Base-by-base conservation (phyloP, 148 eudicot genomes). In the Limonium bicolor region DNA sequence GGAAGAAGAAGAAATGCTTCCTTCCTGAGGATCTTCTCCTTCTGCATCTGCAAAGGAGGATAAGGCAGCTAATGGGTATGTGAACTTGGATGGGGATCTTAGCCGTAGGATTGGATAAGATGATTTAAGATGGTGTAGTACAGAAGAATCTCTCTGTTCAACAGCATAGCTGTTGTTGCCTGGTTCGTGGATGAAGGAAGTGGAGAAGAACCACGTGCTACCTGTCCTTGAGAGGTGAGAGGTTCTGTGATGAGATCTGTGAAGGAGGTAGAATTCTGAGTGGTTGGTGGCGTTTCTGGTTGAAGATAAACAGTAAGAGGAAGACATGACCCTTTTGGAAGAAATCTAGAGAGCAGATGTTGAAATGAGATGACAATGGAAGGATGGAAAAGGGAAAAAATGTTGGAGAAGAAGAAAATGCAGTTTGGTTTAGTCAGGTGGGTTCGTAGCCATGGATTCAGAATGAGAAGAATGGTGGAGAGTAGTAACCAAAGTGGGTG, bases 41-140 rank as follows among this genome's bases (percentile, higher is more conserved):
- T 76, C 78, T 14, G 76, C 61, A n/a, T 61, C 79, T 24, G 94
- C 84, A 46, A 64, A 86, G 26, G 94, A 78, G 15, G 94, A 82
- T 5, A 82, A 64, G 15, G 80, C 48, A 29, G 96, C 77, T 25
- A 64, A 60, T 62, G 72, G 81, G 74, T 49, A 68, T 32, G 41
- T 48, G 46, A 65, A 50, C 35, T 47, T 67, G 5, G 61, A 36
- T n/a, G n/a, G n/a, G 36, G 50, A 66, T 29, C 59, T 62, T 0
- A 59, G 66, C 53, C 67, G 63, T 14, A 64, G 45, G 23, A 76
- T 20, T 21, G 79, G 62, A 53, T 66, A 22, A 53, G 48, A 35
- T 31, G 72, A 49, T 29, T 55, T 74, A n/a, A n/a, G n/a, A n/a
- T n/a, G n/a, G 24, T 51, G 63, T 24, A 44, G 35, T 36, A 44